Conservation (phyloP, 2,329 filamentous ascomycete genomes). For the Amylocarpus encephaloides region DNA sequence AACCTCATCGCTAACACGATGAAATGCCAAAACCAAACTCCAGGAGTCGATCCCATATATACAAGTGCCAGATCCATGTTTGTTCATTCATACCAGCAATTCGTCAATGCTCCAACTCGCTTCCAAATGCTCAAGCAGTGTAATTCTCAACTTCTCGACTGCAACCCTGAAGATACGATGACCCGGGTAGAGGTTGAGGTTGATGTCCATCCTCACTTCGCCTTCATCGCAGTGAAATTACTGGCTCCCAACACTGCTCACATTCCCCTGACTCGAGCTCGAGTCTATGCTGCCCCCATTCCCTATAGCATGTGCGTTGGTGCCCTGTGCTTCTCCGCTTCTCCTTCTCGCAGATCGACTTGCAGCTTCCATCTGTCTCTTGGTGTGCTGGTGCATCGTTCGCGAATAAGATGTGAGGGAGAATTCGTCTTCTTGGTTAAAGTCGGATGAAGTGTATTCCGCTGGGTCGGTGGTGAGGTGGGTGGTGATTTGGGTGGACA, state of each 20-base stretch:
- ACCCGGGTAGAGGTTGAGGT: no score
- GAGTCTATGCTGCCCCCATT: conserved; percentile 7
- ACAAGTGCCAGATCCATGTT: no score
- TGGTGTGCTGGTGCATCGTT: conserved; percentile 59
- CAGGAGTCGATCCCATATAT: no score
- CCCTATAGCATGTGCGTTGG: conserved; percentile 14
- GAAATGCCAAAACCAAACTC: no score
- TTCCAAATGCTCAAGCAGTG: neutral
- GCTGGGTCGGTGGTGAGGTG: neutral
- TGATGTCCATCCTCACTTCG: no score
- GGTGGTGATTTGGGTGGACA: neutral
- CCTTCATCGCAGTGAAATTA: neutral
- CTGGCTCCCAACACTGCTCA: conserved; percentile 1
- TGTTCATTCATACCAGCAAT: no score
- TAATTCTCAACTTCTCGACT: no score
- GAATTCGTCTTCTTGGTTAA: neutral
- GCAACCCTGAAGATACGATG: neutral
- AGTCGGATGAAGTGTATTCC: neutral
- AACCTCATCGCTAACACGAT: no score
- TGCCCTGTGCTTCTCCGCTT: conserved; percentile 2
- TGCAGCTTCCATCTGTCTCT: conserved; percentile 57
- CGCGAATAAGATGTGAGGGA: conserved; percentile 43
- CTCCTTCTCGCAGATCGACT: conserved; percentile 37
- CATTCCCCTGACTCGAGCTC: neutral
- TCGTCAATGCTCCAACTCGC: neutral